These are phyloP conservation scores for Tripterygium wilfordii DNA, from an alignment of 177 flowering plant genomes.

Conservation along the genomic window DNA sequence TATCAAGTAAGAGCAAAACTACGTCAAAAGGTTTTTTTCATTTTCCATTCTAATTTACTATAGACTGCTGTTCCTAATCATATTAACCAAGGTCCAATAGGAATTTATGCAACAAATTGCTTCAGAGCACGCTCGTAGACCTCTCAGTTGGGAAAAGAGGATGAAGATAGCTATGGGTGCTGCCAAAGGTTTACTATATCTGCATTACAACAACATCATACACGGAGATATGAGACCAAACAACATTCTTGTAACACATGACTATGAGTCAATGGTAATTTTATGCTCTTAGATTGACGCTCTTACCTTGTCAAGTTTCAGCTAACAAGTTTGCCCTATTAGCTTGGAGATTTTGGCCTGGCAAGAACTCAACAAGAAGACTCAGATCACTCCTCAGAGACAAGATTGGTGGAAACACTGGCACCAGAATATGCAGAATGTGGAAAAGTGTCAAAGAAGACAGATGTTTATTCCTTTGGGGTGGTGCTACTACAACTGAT, in stretches of 20 bases:
- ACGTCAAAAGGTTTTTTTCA: no score
- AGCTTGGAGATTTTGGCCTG: conserved; percentile 79
- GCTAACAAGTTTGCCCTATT: conserved; percentile 4
- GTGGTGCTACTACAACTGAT: conserved; percentile 62
- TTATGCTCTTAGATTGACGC: not conserved
- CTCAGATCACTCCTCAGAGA: conserved; percentile 38
- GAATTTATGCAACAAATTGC: no score
- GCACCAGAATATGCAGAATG: conserved; percentile 78
- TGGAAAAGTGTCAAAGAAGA: conserved; percentile 56
- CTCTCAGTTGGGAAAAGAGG: conserved; percentile 50
- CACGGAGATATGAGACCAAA: conserved; percentile 68
- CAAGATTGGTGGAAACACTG: conserved; percentile 52
- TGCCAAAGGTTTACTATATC: conserved; percentile 53
- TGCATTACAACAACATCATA: conserved; percentile 49
- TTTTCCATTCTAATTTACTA: no score
- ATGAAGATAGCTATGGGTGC: conserved; percentile 60
- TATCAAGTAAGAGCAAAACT: conserved; percentile 49
- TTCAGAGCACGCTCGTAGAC: conserved; percentile 30
- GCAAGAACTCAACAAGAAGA: conserved; percentile 44
- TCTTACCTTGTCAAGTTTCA: not conserved
- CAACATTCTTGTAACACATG: conserved; percentile 70
- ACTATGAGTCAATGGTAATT: conserved; percentile 54
- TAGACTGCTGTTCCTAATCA: no score
- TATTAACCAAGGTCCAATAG: no score
- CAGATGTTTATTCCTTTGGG: conserved; percentile 78